Conservation (phyloP, 306 rosid species). For the Malus asiatica region DNA sequence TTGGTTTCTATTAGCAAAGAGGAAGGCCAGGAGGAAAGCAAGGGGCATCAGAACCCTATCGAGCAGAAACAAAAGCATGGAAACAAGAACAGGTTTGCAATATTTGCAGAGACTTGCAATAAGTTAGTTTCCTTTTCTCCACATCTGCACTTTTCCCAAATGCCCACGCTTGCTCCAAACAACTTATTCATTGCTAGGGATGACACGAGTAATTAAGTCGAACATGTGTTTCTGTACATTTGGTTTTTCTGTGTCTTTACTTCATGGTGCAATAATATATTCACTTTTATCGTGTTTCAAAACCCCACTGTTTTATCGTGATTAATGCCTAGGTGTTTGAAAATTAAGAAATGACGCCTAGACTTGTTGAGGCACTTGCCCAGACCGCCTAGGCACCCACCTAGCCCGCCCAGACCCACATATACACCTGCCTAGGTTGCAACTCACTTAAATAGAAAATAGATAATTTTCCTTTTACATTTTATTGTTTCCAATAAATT, state of each 20-base stretch:
- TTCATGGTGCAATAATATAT: background rate
- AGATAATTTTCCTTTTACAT: no score
- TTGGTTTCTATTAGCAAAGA: background rate
- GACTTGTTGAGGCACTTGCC: no score
- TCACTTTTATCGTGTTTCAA: background rate
- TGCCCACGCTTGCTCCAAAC: conserved; percentile 2
- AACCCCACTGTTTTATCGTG: no score
- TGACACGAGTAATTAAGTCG: background rate
- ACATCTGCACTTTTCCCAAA: background rate
- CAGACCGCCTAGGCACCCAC: no score
- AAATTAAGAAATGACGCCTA: no score
- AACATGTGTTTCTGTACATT: background rate
- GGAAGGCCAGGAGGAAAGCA: background rate
- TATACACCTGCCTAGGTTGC: no score
- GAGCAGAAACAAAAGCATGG: conserved; percentile 4
- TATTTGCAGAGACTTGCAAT: background rate
- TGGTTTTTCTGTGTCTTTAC: background rate
- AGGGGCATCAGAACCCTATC: background rate
- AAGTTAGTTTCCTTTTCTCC: background rate
- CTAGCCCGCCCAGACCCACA: no score
- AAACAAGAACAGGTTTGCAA: conserved; percentile 7
- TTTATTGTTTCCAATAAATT: no score
- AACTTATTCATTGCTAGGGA: background rate
- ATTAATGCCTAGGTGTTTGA: no score
- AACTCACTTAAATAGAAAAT: no score